Evolutionary conservation across 257 asterid genomes (phyloP).

Genomic region (Thymus mandschuricus): DNA sequence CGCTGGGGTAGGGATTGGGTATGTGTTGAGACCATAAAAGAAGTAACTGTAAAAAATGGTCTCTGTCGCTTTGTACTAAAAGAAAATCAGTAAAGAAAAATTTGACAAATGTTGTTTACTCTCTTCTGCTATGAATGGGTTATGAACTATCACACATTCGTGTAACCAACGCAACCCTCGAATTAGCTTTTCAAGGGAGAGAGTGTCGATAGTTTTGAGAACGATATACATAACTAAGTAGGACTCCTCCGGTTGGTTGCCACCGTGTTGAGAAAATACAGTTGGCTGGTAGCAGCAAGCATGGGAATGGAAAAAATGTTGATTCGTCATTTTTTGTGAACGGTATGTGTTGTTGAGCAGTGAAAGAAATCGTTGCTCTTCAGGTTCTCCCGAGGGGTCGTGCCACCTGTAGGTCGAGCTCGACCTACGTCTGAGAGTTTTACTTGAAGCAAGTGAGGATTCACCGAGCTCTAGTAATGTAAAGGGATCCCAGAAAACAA

Average conservation of each 20-base stretch:
- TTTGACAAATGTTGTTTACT: neutral
- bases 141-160: too few relatives aligned
- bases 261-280: too few relatives aligned
- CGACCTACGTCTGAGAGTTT: too few relatives aligned
- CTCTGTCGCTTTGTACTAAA: conserved; percentile 29
- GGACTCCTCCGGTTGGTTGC: too few relatives aligned
- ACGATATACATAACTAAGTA: too few relatives aligned
- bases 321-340: neutral
- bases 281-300: neutral
- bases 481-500: conserved; percentile 16
- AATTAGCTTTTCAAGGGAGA: too few relatives aligned
- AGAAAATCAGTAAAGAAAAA: conserved; percentile 3
- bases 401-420: too few relatives aligned
- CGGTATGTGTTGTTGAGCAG: neutral
- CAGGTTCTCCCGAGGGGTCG: neutral
- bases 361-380: neutral
- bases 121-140: too few relatives aligned
- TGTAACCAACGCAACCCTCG: too few relatives aligned
- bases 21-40: conserved; percentile 35
- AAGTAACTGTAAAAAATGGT: conserved; percentile 39
- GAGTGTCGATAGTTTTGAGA: too few relatives aligned
- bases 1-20: neutral
- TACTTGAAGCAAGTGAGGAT: neutral
- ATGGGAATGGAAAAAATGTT: neutral
- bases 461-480: neutral